These are phyloP conservation scores for Metroxylon sagu DNA, from an alignment of 176 grass and related monocot species.

Conservation along the genomic window DNA sequence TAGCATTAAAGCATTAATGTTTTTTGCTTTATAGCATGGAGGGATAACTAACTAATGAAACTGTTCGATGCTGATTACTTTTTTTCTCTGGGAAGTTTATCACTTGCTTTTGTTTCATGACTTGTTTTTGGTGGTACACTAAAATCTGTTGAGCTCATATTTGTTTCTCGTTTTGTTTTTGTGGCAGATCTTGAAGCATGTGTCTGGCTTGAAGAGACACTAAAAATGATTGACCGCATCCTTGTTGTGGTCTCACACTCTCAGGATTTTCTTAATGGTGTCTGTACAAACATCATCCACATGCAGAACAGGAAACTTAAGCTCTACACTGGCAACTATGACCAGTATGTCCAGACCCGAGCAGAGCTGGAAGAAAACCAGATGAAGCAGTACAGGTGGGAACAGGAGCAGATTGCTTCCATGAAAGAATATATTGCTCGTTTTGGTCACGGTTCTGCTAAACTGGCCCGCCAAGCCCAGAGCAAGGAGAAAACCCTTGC, in stretches of 20 bases:
- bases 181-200: slow-evolving; percentile 85
- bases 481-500: slow-evolving; percentile 96
- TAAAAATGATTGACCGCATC: slow-evolving; percentile 80
- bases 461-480: slow-evolving; percentile 80
- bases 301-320: slow-evolving; percentile 89
- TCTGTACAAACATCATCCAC: slow-evolving; percentile 93
- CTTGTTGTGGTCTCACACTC: slow-evolving; percentile 84
- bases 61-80: too few species aligned
- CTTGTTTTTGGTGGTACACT: too few species aligned
- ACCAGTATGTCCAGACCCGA: slow-evolving; percentile 76
- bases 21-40: too few species aligned
- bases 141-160: not conserved
- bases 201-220: slow-evolving; percentile 86
- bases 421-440: slow-evolving; percentile 98
- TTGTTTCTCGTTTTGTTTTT: slow-evolving; percentile 11
- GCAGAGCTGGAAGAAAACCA: slow-evolving; percentile 81
- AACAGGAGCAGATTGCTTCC: slow-evolving; percentile 79
- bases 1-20: too few species aligned
- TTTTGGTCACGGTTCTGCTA: slow-evolving; percentile 85
- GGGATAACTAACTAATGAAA: too few species aligned
- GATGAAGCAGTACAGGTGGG: slow-evolving; percentile 97
- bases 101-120: too few species aligned
- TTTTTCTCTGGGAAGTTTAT: too few species aligned
- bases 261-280: slow-evolving; percentile 84
- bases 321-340: slow-evolving; percentile 83